phyloP scores from a whole-genome alignment of 2,329 filamentous ascomycete species.

The Hypoxylon sp. region DNA sequence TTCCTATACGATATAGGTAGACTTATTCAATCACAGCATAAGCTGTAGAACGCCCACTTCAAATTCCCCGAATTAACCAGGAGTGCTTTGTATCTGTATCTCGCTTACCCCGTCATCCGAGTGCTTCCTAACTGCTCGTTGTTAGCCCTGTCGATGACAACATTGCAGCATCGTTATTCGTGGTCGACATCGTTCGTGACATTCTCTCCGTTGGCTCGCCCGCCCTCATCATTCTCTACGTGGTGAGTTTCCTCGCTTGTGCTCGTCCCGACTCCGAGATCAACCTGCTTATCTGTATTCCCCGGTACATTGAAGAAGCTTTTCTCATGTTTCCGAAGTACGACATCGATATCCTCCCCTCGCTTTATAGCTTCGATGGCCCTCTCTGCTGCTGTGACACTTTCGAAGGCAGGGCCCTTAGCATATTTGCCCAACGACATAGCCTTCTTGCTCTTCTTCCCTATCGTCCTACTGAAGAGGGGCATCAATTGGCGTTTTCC shows the following conservation, averaged over 20 bases:
- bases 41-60: neutral
- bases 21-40: neutral
- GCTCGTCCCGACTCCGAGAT: neutral
- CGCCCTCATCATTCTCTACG: neutral
- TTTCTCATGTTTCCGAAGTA: conserved; percentile 44
- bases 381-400: conserved; percentile 62
- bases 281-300: conserved; percentile 10
- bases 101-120: neutral
- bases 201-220: neutral
- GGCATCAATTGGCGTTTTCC: conserved; percentile 37
- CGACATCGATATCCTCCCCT: conserved; percentile 59
- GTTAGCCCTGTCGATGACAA: neutral
- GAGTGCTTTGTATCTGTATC: neutral
- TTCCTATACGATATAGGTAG: neutral
- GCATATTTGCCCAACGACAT: conserved; percentile 57
- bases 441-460: conserved; percentile 55
- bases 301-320: conserved; percentile 23
- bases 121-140: neutral
- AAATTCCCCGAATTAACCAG: neutral
- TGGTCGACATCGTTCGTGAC: too few relatives aligned
- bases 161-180: neutral
- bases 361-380: conserved; percentile 62
- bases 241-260: neutral
- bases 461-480: conserved; percentile 41
- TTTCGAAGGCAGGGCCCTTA: conserved; percentile 64